These are phyloP conservation scores for Manihot esculenta DNA, from an alignment of 441 rosid species.

Conservation along the genomic window DNA sequence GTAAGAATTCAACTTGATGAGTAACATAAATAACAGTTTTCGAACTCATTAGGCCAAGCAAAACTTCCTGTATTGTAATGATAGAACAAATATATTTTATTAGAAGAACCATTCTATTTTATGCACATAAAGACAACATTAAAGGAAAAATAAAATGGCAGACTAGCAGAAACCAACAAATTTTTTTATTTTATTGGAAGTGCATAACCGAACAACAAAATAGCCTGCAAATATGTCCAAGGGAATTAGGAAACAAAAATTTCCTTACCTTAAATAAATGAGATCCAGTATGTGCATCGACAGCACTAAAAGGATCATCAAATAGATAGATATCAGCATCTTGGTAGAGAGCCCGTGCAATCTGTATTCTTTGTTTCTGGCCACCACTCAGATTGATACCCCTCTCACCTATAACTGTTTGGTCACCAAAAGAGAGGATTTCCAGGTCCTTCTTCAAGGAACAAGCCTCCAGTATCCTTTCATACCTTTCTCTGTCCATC, in stretches of 20 bases:
- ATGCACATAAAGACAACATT: neutral
- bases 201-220: neutral
- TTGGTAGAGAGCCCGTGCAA: constrained; percentile 86
- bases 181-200: neutral
- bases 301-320: constrained; percentile 93
- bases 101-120: neutral
- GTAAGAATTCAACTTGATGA: constrained; percentile 70
- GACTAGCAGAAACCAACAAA: too few species aligned
- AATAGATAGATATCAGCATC: constrained; percentile 76
- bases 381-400: constrained; percentile 93
- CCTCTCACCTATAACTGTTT: constrained; percentile 80
- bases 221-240: neutral
- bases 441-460: constrained; percentile 70
- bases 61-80: constrained; percentile 43
- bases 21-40: constrained; percentile 67
- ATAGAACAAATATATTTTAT: neutral
- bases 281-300: constrained; percentile 91
- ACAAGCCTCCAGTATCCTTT: constrained; percentile 64
- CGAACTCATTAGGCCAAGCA: constrained; percentile 47
- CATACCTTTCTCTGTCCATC: constrained; percentile 67
- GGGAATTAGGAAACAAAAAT: constrained; percentile 6
- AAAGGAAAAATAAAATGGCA: neutral
- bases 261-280: constrained; percentile 64
- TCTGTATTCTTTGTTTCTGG: constrained; percentile 85
- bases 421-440: constrained; percentile 73